phyloP scores from a whole-genome alignment of 345 rosid species.

The Rhodamnia argentea region DNA sequence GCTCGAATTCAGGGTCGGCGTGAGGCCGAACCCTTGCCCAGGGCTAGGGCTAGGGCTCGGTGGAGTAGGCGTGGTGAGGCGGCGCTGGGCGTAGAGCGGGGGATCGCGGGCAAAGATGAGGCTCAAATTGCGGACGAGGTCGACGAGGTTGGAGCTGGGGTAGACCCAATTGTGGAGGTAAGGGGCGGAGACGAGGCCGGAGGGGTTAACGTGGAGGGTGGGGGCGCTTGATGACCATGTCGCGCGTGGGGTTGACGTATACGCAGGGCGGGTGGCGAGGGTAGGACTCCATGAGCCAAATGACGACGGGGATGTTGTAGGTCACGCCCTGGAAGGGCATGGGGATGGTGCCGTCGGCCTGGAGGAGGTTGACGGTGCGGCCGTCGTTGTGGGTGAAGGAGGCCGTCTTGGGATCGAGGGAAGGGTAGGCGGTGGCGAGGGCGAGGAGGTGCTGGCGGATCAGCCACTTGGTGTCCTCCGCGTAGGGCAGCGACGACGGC shows the following conservation, averaged over 20 bases:
- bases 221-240: conserved; percentile 88
- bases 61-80: conserved; percentile 18
- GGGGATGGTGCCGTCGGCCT: conserved; percentile 85
- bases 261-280: conserved; percentile 77
- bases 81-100: conserved; percentile 80
- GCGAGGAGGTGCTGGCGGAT: conserved; percentile 87
- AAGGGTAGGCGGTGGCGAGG: conserved; percentile 40
- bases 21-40: not conserved
- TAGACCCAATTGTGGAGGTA: conserved; percentile 80
- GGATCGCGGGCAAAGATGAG: conserved; percentile 61
- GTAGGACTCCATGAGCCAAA: conserved; percentile 92
- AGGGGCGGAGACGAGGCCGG: conserved; percentile 70
- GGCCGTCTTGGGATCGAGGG: conserved; percentile 79
- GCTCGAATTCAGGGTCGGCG: conserved; percentile 26
- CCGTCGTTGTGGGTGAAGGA: conserved; percentile 96
- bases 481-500: conserved; percentile 66
- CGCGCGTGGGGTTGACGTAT: conserved; percentile 89
- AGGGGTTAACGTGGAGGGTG: conserved; percentile 71
- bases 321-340: conserved; percentile 71
- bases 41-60: conserved; percentile 9
- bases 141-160: conserved; percentile 73
- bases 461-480: conserved; percentile 71
- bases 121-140: conserved; percentile 48
- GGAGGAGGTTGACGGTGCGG: conserved; percentile 77
- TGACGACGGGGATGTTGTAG: conserved; percentile 82